Base-by-base conservation (phyloP, 345 rosid genomes). In the Ailanthus altissimus region DNA sequence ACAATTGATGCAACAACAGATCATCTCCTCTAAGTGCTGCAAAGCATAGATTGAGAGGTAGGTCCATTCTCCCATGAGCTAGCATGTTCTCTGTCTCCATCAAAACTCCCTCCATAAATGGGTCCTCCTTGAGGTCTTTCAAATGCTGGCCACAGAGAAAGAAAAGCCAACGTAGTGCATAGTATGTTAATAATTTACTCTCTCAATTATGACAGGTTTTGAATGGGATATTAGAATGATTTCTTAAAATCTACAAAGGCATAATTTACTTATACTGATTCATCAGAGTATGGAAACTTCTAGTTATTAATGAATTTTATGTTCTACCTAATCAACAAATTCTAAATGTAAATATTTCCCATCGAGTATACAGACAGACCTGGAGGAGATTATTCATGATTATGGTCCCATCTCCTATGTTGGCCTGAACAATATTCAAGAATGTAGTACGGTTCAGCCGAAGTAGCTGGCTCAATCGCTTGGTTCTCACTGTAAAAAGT, bases 331-430 rank as follows among this genome's bases (percentile, higher is more conserved):
- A 15, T 23, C 15, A 36, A 3, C n/a, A n/a, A n/a, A n/a, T n/a
- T n/a, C 23, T 40, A 57, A 18, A 40, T 51, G 46, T 57, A 8
- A 38, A 2, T 25, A 73, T 5, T 11, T 25, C 1, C 2, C 42
- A 32, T 14, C 42, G 5, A 12, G 20, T 6, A 38, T 20, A 43
- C 36, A 32, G 38, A 38, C 56, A 40, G 36, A 95, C 99, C 93
- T 92, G 91, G 72, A 95, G 98, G 73, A 95, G 92, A 85, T 95
- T 95, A 81, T 89, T 93, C 92, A 92, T 88, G 81, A 95, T 92
- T 51, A 95, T 85, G 26, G 94, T 92, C 74, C 97, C 99, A 75
- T 95, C 99, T 81, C 97, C 98, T 54, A 93, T 88, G 81, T 95
- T 95, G 59, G 97, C 92, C 77, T 93, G 98, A 78, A 95, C 89